These are phyloP conservation scores for Trichoderma koningiopsis DNA, from an alignment of 2,329 filamentous ascomycete species.

Conservation along the genomic window DNA sequence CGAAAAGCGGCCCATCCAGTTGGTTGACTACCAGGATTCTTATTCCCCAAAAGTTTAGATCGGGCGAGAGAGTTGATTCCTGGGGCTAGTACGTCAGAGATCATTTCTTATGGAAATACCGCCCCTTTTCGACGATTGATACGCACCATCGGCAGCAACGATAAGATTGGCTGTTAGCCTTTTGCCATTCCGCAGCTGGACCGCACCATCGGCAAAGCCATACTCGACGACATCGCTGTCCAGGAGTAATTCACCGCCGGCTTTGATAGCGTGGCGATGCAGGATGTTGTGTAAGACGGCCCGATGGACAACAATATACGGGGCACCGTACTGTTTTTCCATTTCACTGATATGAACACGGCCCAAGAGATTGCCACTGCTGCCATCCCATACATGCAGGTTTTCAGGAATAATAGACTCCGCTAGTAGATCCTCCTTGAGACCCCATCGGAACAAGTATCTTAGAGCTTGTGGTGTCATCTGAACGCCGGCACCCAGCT, in stretches of 20 bases:
- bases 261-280: slow-evolving; percentile 33
- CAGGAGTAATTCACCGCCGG: slow-evolving; percentile 33
- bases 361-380: slow-evolving; percentile 32
- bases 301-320: slow-evolving; percentile 42
- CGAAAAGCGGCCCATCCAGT: slow-evolving; percentile 47
- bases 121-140: background rate
- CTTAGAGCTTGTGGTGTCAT: slow-evolving; percentile 39
- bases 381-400: slow-evolving; percentile 33
- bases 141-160: slow-evolving; percentile 41
- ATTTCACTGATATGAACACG: slow-evolving; percentile 29
- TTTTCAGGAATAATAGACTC: slow-evolving; percentile 30
- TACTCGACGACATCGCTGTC: slow-evolving; percentile 33
- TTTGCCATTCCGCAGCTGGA: slow-evolving; percentile 32
- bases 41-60: slow-evolving; percentile 27
- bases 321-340: slow-evolving; percentile 34
- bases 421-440: slow-evolving; percentile 28
- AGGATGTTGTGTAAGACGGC: slow-evolving; percentile 41
- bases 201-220: slow-evolving; percentile 29
- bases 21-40: slow-evolving; percentile 25
- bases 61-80: slow-evolving; percentile 36
- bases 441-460: slow-evolving; percentile 38
- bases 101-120: background rate
- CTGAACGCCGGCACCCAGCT: slow-evolving; percentile 37
- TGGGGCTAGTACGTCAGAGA: background rate
- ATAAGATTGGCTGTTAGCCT: slow-evolving; percentile 37